Evolutionary conservation across 257 asterid species (phyloP).

Genomic region (Echites panduratus): DNA sequence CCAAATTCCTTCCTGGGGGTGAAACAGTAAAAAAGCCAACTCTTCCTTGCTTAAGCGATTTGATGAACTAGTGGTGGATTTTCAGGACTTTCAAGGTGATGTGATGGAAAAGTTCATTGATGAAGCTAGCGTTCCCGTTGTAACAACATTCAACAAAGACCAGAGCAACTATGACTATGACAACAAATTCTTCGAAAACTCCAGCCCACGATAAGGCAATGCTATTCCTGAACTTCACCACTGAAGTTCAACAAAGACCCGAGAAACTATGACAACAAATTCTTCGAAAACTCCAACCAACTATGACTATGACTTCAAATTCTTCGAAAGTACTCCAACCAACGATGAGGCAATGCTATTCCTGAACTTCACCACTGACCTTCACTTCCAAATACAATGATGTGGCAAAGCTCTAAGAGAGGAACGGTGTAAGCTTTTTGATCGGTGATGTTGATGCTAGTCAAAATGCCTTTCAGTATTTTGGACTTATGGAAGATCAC

Average conservation of each 20-base stretch:
- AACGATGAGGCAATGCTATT: slow-evolving; percentile 85
- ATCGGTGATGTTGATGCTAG: slow-evolving; percentile 61
- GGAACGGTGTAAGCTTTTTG: slow-evolving; percentile 59
- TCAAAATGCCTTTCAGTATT: slow-evolving; percentile 70
- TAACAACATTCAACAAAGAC: slow-evolving; percentile 52
- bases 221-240: slow-evolving; percentile 65
- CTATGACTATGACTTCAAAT: no score
- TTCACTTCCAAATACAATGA: slow-evolving; percentile 52
- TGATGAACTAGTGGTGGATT: slow-evolving; percentile 64
- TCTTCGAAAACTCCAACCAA: slow-evolving; percentile 39
- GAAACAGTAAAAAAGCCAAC: slow-evolving; percentile 64
- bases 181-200: slow-evolving; percentile 46
- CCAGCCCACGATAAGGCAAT: slow-evolving; percentile 62
- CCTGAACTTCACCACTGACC: slow-evolving; percentile 58
- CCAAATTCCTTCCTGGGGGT: slow-evolving; percentile 63
- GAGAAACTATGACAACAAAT: slow-evolving; percentile 44
- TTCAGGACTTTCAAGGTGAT: slow-evolving; percentile 58
- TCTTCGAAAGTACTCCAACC: no score
- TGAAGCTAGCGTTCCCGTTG: slow-evolving; percentile 46
- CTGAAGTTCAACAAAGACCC: slow-evolving; percentile 60
- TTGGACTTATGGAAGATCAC: slow-evolving; percentile 52
- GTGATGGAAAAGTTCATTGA: slow-evolving; percentile 58
- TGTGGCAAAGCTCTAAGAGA: slow-evolving; percentile 56
- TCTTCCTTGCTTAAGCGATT: slow-evolving; percentile 71
- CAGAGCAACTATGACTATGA: slow-evolving; percentile 45